Percentiles rank a stretch among this genome's conserved stretches.
Conservation (phyloP, 2,329 filamentous ascomycete species). For the Pseudogymnoascus sp. region DNA sequence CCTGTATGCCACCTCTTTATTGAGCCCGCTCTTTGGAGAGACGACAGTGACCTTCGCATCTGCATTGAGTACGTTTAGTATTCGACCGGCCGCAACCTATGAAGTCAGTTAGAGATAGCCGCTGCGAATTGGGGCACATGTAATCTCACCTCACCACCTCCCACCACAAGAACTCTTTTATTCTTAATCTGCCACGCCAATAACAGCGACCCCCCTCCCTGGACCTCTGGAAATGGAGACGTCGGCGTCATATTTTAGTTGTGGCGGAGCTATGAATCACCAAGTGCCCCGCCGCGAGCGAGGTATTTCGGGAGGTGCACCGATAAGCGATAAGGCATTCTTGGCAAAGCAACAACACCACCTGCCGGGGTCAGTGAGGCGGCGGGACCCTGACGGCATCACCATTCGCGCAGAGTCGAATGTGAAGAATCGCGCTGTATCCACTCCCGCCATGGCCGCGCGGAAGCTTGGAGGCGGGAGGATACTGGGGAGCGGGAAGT, state of each 20-base stretch:
- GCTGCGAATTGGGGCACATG: conserved; percentile 21
- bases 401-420: conserved; percentile 6
- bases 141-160: conserved; percentile 77
- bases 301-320: not conserved
- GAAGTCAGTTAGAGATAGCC: conserved; percentile 4
- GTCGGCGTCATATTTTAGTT: not conserved
- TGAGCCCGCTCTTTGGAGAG: conserved; percentile 70
- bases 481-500: conserved; percentile 79
- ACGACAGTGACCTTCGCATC: conserved; percentile 86
- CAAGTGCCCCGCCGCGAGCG: not conserved
- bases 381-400: conserved; percentile 6
- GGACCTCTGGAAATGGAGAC: conserved; percentile 61
- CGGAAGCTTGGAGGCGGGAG: conserved; percentile 88
- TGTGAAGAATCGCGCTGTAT: conserved; percentile 12
- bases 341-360: not conserved
- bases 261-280: not conserved
- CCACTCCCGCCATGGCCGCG: conserved; percentile 56
- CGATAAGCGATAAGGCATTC: conserved; percentile 2
- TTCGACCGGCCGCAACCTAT: conserved; percentile 90
- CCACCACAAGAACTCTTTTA: conserved; percentile 85
- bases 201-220: conserved; percentile 88
- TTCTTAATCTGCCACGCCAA: conserved; percentile 91
- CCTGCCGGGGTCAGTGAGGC: conserved; percentile 2
- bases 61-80: conserved; percentile 89
- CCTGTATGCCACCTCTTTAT: conserved; percentile 80